A percentile compares a stretch with the other conserved stretches of the same genome.
phyloP scores from a whole-genome alignment of 2,329 filamentous ascomycete genomes.

The Hypoxylon sp. region DNA sequence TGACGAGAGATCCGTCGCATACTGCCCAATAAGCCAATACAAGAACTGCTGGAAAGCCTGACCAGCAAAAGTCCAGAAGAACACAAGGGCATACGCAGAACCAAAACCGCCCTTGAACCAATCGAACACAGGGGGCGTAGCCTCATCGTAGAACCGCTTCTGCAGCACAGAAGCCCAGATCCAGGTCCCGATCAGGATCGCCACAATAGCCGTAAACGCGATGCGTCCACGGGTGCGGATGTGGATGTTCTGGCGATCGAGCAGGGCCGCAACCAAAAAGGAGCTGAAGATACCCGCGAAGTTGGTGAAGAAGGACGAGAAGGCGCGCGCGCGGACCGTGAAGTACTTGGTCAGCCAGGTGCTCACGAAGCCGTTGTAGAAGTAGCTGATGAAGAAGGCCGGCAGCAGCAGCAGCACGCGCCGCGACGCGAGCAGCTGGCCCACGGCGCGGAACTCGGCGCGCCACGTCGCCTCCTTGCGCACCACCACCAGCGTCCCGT shows the following conservation, averaged over 20 bases:
- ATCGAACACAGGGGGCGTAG: constrained; percentile 51
- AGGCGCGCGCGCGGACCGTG: constrained; percentile 54
- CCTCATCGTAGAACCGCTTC: constrained; percentile 52
- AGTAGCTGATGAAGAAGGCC: constrained; percentile 56
- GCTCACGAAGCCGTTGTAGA: constrained; percentile 55
- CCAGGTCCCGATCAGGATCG: constrained; percentile 53
- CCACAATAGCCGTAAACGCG: constrained; percentile 50
- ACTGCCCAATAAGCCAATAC: constrained; percentile 55
- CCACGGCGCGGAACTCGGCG: constrained; percentile 53
- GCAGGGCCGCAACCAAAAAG: constrained; percentile 52
- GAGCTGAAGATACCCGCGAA: constrained; percentile 54
- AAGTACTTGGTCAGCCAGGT: constrained; percentile 55
- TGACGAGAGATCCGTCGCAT: constrained; percentile 53
- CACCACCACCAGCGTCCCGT: constrained; percentile 51
- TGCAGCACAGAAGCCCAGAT: constrained; percentile 54
- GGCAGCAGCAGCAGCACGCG: constrained; percentile 54
- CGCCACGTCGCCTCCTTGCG: constrained; percentile 49
- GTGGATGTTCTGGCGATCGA: constrained; percentile 52
- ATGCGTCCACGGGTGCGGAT: constrained; percentile 51
- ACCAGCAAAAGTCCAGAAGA: constrained; percentile 53
- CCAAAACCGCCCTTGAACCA: constrained; percentile 53
- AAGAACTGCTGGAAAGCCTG: constrained; percentile 55
- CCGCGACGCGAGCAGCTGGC: constrained; percentile 46
- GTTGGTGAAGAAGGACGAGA: constrained; percentile 56
- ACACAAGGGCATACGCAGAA: constrained; percentile 50